Conservation (phyloP, 164 flowering plant genomes). For the Annona cherimola region DNA sequence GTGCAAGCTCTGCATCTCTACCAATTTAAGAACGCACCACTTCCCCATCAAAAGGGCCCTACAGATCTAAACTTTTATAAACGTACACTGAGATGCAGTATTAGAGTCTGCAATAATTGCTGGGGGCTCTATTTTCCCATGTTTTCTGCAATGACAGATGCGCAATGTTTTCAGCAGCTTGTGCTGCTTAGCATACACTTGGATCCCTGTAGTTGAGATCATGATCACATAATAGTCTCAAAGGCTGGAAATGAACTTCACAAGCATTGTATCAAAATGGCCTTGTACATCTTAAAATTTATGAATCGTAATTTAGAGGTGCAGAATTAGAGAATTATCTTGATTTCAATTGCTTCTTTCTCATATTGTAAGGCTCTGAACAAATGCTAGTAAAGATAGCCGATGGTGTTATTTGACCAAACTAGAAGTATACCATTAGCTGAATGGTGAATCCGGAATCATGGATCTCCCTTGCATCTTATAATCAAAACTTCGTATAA, state of each 20-base stretch:
- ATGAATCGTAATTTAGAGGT: not conserved
- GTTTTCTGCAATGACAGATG: no score
- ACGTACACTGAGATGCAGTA: no score
- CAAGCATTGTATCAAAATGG: not conserved
- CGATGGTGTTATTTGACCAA: no score
- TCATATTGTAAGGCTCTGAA: not conserved
- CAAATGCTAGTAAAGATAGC: no score
- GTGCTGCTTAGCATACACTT: not conserved
- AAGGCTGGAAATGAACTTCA: not conserved
- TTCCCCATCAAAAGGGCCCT: not conserved
- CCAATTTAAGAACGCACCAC: not conserved
- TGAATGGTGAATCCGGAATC: no score
- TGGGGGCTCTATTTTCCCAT: no score
- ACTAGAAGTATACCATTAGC: no score
- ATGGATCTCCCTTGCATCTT: no score
- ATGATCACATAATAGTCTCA: not conserved
- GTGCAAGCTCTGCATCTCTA: not conserved
- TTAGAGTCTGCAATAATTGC: no score
- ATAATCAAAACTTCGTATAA: no score
- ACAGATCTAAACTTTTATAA: not conserved
- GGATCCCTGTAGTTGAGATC: not conserved
- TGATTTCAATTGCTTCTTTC: not conserved
- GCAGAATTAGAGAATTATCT: not conserved
- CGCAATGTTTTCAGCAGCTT: not conserved
- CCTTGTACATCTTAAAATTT: not conserved